Evolutionary conservation across 805 yeast genomes (phyloP).

Genomic region (Saccharomyces mikatae): DNA sequence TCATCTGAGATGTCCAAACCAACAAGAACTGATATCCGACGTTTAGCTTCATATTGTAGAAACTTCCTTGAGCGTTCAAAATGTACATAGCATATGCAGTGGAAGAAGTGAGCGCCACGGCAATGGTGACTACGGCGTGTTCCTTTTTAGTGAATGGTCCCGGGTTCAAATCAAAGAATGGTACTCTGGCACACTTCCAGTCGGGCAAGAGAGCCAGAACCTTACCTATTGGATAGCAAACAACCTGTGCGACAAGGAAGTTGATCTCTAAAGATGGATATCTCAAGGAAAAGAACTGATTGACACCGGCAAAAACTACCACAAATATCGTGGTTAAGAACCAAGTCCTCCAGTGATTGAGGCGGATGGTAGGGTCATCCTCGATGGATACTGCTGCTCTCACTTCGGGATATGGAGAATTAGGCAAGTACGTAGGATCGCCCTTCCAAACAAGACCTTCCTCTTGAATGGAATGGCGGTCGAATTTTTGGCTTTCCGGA

Average conservation of each 20-base stretch:
- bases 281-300: conserved; percentile 47
- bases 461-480: conserved; percentile 1
- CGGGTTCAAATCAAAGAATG: conserved; percentile 40
- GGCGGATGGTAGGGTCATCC: conserved; percentile 42
- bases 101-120: conserved; percentile 35
- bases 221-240: conserved; percentile 47
- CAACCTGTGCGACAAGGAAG: conserved; percentile 44
- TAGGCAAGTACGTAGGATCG: conserved; percentile 13
- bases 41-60: conserved; percentile 39
- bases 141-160: conserved; percentile 48
- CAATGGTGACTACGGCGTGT: conserved; percentile 43
- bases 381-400: conserved; percentile 48
- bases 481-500: background rate
- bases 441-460: conserved; percentile 21
- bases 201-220: conserved; percentile 38
- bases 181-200: conserved; percentile 24
- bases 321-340: conserved; percentile 41
- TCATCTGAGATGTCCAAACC: conserved; percentile 49
- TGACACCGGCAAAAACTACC: conserved; percentile 48
- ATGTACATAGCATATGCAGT: conserved; percentile 54
- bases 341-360: conserved; percentile 52
- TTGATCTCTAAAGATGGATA: conserved; percentile 43
- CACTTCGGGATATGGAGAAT: conserved; percentile 43
- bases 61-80: conserved; percentile 40
- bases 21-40: conserved; percentile 43